These are phyloP conservation scores for Colletotrichum simmondsii DNA, from an alignment of 2,329 filamentous ascomycete genomes.

Conservation along the genomic window DNA sequence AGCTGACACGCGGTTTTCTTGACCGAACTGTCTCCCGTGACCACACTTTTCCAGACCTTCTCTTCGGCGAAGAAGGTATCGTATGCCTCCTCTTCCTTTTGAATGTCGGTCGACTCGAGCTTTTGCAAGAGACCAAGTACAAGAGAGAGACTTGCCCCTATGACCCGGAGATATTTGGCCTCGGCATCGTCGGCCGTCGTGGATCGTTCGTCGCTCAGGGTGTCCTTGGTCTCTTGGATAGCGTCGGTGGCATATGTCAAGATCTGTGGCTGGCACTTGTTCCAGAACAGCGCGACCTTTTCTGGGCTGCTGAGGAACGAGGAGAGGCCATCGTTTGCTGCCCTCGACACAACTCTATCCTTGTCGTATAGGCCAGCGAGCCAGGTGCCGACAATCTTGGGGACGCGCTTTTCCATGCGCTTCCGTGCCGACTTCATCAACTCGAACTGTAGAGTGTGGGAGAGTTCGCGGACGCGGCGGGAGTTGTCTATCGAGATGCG, in stretches of 20 bases:
- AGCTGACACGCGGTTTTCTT: conserved; percentile 64
- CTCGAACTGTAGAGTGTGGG: conserved; percentile 78
- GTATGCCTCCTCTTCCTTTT: conserved; percentile 71
- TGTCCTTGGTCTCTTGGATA: conserved; percentile 81
- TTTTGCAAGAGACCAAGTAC: conserved; percentile 64
- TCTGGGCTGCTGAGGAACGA: conserved; percentile 83
- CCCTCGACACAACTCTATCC: conserved; percentile 79
- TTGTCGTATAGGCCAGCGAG: conserved; percentile 88
- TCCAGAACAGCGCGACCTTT: conserved; percentile 82
- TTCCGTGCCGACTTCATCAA: conserved; percentile 76
- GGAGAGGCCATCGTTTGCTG: conserved; percentile 81
- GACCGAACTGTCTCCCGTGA: conserved; percentile 67
- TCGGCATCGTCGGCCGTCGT: conserved; percentile 87
- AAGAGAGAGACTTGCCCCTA: conserved; percentile 65
- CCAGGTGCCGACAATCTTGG: conserved; percentile 87
- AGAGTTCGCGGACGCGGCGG: conserved; percentile 86
- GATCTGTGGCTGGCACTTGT: conserved; percentile 82
- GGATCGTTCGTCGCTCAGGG: conserved; percentile 88
- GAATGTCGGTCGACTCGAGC: conserved; percentile 62
- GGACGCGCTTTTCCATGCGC: conserved; percentile 83
- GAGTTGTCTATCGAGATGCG: conserved; percentile 90
- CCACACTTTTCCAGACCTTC: conserved; percentile 74
- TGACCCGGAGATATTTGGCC: conserved; percentile 84
- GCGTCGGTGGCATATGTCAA: conserved; percentile 85
- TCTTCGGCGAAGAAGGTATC: conserved; percentile 73